phyloP scores from a whole-genome alignment of 2,329 filamentous ascomycete genomes.

The Akanthomyces lecanii region DNA sequence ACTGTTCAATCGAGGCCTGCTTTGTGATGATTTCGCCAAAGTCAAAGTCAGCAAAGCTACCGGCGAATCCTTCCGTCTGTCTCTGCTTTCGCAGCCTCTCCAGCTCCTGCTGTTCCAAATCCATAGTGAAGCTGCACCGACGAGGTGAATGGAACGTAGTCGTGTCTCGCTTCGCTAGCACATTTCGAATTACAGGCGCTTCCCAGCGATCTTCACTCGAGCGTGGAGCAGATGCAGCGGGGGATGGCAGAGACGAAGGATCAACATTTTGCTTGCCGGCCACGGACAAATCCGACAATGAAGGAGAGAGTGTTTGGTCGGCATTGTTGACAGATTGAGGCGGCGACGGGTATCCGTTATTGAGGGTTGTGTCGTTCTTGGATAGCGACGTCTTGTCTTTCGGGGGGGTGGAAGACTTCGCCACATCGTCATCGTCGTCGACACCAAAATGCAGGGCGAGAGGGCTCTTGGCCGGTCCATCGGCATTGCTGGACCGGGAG shows the following conservation, averaged over 20 bases:
- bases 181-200: constrained; percentile 43
- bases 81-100: constrained; percentile 21
- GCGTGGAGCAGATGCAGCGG: constrained; percentile 36
- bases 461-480: constrained; percentile 32
- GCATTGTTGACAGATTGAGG: constrained; percentile 33
- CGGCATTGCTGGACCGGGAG: constrained; percentile 24
- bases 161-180: constrained; percentile 49
- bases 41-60: constrained; percentile 37
- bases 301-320: constrained; percentile 20
- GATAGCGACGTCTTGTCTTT: neutral
- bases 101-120: constrained; percentile 36
- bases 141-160: constrained; percentile 42
- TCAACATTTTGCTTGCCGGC: constrained; percentile 17
- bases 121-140: constrained; percentile 46
- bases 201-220: constrained; percentile 37
- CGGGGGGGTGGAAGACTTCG: constrained; percentile 18
- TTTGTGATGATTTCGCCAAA: constrained; percentile 32
- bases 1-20: constrained; percentile 16
- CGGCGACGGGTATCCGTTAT: constrained; percentile 34
- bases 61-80: constrained; percentile 32
- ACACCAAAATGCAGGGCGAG: constrained; percentile 36
- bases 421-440: constrained; percentile 14
- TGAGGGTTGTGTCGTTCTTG: constrained; percentile 4
- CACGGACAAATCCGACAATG: constrained; percentile 17
- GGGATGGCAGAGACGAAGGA: constrained; percentile 38